Base-by-base conservation (phyloP, 495 filamentous ascomycete genomes). In the Cairneyella variabilis region DNA sequence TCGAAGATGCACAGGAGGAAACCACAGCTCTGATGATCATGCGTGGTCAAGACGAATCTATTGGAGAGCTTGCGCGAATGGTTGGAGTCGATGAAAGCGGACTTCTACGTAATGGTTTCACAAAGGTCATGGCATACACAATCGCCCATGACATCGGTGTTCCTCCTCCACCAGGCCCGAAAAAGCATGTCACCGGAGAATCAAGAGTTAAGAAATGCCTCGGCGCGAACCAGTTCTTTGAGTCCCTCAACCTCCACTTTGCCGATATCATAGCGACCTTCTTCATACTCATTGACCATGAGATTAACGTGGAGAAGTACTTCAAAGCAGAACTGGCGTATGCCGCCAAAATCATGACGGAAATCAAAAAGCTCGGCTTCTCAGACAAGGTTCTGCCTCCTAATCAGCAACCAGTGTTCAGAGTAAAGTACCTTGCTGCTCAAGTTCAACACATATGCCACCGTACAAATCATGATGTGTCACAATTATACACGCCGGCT, bases 341-440 rank as follows among this genome's bases (percentile, higher is more conserved):
- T 43, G 83, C 89, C 14, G 73, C 77, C 9, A 72, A 81, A 36
- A 76, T 75, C n/a, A 77, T 93, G 64, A 69, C 72, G 17, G 67
- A 77, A 27, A 97, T 97, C 53, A 80, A 79, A 50, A 64, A 65
- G 16, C 81, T 82, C 51, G 82, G 84, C 46, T 65, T 77, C 51
- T 85, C 90, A 17, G 68, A 71, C 8, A 76, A 69, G 23, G 63
- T 63, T 8, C 67, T 97, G 7, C 83, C 89, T 5, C 69, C 83
- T 6, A 87, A 84, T 48, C 89, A 95, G 58, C 89, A 95, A 57
- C 93, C 93, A 14, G 87, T 80, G 27, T 97, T 97, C 70, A 85
- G 78, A 56, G 82, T 83, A 16, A 88, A 83, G 50, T 87, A 84
- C 61, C 69, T 97, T 5, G 64, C 83, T 7, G 80, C 83, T 52